Base-by-base conservation (phyloP, 2,329 filamentous ascomycete species). In the Fusarium liriodendri region DNA sequence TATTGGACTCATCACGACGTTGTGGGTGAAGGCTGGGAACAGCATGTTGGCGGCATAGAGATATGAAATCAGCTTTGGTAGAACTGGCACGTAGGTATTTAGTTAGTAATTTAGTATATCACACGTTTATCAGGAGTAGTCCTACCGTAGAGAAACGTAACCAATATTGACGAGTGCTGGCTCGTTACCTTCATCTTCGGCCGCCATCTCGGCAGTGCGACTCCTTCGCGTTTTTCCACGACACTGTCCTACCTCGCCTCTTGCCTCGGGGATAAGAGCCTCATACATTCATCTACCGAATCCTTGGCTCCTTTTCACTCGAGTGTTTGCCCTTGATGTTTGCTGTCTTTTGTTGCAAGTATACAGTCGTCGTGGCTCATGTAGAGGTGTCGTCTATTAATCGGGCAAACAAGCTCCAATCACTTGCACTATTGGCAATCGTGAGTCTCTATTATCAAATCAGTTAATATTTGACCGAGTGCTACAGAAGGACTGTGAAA, bases 1-100 rank as follows among this genome's bases (percentile, higher is more conserved):
- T 25, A 59, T 85, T 10, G 77, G 65, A 6, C 62, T 82, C 18
- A 81, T 81, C 45, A 54, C 82, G 52, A 72, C 80, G 5, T 69
- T 88, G 58, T 88, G 82, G 77, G 62, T 86, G 61, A 82, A 82
- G 76, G 85, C 86, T 55, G 85, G 83, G 27, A 70, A 76, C 47
- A 76, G 69, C 57, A 67, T 74, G 40, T 27, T 76, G 50, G 61
- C 40, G 10, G 58, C 64, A 60, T 77, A 73, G 16, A 47, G 45
- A n/a, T n/a, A n/a, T n/a, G n/a, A n/a, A n/a, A n/a, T n/a, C n/a
- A n/a, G n/a, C n/a, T n/a, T n/a, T n/a, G n/a, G n/a, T n/a, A n/a
- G n/a, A n/a, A 27, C 5, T 65, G 22, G 16, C 22, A 18, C 35
- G 42, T 50, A n/a, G 5, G 8, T 27, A 27, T 5, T 47, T 27